A percentile compares a stretch with the other conserved stretches of the same genome.
Conservation (phyloP, 345 rosid genomes). For the Sonneratia alba region DNA sequence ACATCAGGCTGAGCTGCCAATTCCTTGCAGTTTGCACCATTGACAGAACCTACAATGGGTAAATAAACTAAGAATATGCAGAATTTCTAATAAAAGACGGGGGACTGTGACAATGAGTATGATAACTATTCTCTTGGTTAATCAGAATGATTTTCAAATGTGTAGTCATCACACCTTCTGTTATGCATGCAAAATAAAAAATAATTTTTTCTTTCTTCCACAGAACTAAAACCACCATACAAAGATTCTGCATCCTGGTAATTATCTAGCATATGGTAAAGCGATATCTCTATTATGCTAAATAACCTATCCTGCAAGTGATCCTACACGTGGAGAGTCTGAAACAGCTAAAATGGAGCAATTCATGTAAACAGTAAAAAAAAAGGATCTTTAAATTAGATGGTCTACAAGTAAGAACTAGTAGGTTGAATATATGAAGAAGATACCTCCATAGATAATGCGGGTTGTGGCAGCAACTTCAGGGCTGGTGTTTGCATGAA, state of each 20-base stretch:
- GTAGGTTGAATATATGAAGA: not conserved
- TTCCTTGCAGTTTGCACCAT: conserved; percentile 76
- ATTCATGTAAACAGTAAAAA: not conserved
- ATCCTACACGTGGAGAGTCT: not conserved
- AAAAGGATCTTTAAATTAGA: not conserved
- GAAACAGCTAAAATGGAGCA: not conserved
- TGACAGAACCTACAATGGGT: conserved; percentile 55
- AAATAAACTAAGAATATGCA: not conserved
- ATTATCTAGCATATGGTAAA: not conserved
- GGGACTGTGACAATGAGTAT: not conserved
- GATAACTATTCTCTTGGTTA: not conserved
- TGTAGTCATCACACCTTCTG: not conserved
- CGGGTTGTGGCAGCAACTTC: conserved; percentile 68
- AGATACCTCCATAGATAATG: conserved; percentile 85
- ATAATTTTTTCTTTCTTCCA: not conserved
- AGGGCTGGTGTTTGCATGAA: conserved; percentile 44
- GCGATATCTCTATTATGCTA: not conserved
- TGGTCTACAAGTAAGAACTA: not conserved
- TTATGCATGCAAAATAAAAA: not conserved
- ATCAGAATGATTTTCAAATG: not conserved
- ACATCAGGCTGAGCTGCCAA: conserved; percentile 68
- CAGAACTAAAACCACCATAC: not conserved
- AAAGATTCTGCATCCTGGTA: not conserved
- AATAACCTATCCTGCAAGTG: not conserved
- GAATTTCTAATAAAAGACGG: not conserved